Conservation (phyloP, 148 eudicot species). For the Amaranthus palmeri region DNA sequence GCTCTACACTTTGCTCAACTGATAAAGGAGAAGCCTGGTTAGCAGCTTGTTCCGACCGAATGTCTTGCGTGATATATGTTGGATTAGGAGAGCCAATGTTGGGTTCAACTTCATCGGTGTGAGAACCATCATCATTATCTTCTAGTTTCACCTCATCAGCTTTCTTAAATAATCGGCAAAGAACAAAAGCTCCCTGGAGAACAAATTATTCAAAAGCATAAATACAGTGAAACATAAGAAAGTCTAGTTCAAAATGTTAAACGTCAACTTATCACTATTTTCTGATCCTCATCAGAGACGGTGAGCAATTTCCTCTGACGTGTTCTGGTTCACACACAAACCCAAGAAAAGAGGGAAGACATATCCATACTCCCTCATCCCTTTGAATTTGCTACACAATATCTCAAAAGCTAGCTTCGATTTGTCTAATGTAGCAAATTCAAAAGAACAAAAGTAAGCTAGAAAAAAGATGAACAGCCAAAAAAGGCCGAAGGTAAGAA, state of each 20-base stretch:
- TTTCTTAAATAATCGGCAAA: constrained; percentile 83
- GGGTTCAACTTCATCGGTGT: constrained; percentile 49
- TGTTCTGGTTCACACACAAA: too few species aligned
- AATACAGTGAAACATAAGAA: not conserved
- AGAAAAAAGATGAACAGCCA: too few species aligned
- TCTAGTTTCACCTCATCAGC: constrained; percentile 47
- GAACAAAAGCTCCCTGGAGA: constrained; percentile 67
- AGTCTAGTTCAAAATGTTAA: not conserved
- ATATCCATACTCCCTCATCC: not conserved
- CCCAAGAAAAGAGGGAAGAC: not conserved
- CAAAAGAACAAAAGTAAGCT: too few species aligned
- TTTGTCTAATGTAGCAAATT: too few species aligned
- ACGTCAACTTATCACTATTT: not conserved
- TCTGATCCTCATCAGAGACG: not conserved
- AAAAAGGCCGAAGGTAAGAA: not conserved
- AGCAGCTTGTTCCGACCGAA: constrained; percentile 34
- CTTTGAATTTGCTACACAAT: too few species aligned
- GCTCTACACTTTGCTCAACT: constrained; percentile 28
- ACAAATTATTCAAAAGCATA: not conserved
- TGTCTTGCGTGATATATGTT: constrained; percentile 35
- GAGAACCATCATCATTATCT: constrained; percentile 48
- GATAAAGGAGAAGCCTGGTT: constrained; percentile 34
- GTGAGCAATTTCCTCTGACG: not conserved
- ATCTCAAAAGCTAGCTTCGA: too few species aligned
- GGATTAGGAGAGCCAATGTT: constrained; percentile 36